Base-by-base conservation (phyloP, 2,329 filamentous ascomycete genomes). In the Shiraia bambusicola region DNA sequence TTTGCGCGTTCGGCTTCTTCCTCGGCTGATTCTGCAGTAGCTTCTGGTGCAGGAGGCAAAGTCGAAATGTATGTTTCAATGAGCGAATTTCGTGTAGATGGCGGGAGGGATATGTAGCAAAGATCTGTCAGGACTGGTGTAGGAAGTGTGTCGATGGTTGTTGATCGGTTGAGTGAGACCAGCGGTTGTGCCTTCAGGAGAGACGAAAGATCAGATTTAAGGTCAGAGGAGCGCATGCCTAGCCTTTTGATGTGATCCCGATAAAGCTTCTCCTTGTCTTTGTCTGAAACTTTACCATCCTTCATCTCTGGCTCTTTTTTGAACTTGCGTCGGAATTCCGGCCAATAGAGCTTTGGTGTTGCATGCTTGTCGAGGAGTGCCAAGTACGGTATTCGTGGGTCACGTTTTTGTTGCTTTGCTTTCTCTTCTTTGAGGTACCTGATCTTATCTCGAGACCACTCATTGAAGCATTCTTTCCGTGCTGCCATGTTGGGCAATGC, bases 311-410 rank as follows among this genome's bases (percentile, higher is more conserved):
- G 69, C 50, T 95, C 90, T 52, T 86, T 91, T 52, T 86, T 86
- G 69, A 83, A 93, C 65, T 96, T 98, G 25, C 93, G 79, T 58
- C 88, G 89, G 71, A 98, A 98, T 65, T 98, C 93, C 0, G 88
- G 86, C 93, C 93, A 98, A 75, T 95, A 98, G 1, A 98, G 77
- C 70, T 95, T 97, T 0, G 88, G 86, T 0, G 85, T 93, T 0
- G 91, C 92, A 54, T 89, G 81, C 34, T 85, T 81, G 50, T 92
- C 83, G 22, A 98, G 74, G 50, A 98, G 86, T 0, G 80, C 79
- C 46, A 97, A 72, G 66, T 94, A 98, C 1, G 85, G 82, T 51
- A 95, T 86, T 33, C 80, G 77, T 1, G 93, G 92, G 59, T 97
- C 90, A 50, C 82, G 81, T 72, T 88, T 92, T 67, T 87, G 86